Percentiles rank a stretch among this genome's conserved stretches.
phyloP scores from a whole-genome alignment of 345 rosid species.

The Sonneratia caseolaris region DNA sequence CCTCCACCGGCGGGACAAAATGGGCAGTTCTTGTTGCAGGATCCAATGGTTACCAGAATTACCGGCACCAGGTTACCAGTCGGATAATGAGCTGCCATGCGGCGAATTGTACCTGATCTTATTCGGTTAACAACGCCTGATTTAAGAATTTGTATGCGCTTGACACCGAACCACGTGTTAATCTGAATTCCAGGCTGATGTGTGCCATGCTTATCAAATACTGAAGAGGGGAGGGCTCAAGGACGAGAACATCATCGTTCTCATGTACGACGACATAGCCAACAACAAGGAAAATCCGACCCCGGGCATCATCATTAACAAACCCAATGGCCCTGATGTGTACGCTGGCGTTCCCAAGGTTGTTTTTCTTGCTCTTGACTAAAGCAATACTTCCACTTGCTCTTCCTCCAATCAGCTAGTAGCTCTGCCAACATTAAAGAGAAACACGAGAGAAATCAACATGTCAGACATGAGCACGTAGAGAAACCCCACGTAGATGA shows the following conservation, averaged over 20 bases:
- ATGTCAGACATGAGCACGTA: too few species aligned
- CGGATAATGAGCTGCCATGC: background rate
- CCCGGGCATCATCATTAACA: conserved; percentile 69
- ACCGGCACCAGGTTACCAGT: conserved; percentile 73
- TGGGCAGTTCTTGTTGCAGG: conserved; percentile 96
- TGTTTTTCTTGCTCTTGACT: background rate
- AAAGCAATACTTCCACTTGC: background rate
- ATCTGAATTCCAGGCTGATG: conserved; percentile 53
- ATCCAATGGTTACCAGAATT: conserved; percentile 68
- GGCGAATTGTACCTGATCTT: background rate
- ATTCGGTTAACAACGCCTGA: background rate
- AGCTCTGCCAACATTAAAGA: background rate
- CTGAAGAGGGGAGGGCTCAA: conserved; percentile 69
- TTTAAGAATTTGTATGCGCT: background rate
- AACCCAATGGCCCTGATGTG: conserved; percentile 67
- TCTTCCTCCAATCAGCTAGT: background rate
- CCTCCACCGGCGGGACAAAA: conserved; percentile 32
- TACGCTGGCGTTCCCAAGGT: conserved; percentile 86
- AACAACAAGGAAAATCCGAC: conserved; percentile 50
- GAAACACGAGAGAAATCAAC: background rate
- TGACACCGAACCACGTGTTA: background rate
- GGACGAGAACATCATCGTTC: conserved; percentile 76
- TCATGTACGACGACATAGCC: conserved; percentile 90
- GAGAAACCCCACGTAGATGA: background rate
- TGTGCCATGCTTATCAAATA: conserved; percentile 87